phyloP scores from a whole-genome alignment of 441 rosid species.

The Gossypium aridum region DNA sequence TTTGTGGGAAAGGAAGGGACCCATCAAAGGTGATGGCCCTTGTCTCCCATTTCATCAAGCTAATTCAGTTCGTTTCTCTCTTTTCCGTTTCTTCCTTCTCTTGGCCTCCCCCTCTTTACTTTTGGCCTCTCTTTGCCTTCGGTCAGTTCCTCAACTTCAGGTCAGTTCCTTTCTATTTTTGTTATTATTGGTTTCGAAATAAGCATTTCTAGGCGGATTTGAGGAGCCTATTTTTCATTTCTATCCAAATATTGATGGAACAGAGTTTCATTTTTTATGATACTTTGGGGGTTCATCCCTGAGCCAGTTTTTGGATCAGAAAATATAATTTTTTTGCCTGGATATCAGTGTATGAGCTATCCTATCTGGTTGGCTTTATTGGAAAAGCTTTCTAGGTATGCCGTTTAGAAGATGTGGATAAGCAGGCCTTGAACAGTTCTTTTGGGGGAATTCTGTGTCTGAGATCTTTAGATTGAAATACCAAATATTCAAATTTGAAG shows the following conservation, averaged over 20 bases:
- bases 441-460: neutral
- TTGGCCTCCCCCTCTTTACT: constrained; percentile 83
- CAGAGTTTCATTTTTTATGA: neutral
- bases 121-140: constrained; percentile 75
- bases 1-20: constrained; percentile 62
- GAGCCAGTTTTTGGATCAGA: neutral
- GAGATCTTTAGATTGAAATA: neutral
- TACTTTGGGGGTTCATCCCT: neutral
- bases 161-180: constrained; percentile 19
- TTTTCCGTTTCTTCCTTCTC: constrained; percentile 65
- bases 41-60: constrained; percentile 67
- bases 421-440: neutral
- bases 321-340: neutral
- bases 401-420: neutral
- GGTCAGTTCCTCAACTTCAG: constrained; percentile 96
- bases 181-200: neutral
- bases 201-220: neutral
- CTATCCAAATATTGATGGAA: neutral
- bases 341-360: neutral
- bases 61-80: constrained; percentile 63
- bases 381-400: neutral
- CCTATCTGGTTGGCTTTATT: neutral
- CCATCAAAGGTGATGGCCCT: constrained; percentile 72
- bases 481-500: neutral
- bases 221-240: neutral